phyloP scores from a whole-genome alignment of 495 filamentous ascomycete genomes.

The Aspergillus bertholletiae region DNA sequence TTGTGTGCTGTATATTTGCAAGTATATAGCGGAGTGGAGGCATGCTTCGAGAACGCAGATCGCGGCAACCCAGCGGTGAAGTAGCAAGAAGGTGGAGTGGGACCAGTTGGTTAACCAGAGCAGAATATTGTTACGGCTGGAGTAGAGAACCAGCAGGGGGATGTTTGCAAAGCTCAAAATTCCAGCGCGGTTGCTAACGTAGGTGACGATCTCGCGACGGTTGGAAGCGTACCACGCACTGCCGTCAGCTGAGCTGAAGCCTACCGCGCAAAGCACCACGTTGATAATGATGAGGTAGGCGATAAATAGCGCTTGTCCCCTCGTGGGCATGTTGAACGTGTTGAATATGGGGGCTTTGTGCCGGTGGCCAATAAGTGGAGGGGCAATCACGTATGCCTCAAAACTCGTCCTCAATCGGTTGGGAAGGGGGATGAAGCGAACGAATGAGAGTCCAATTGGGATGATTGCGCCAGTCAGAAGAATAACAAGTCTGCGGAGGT shows the following conservation, averaged over 20 bases:
- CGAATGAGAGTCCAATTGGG: background rate
- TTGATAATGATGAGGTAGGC: background rate
- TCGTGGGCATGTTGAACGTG: conserved; percentile 1
- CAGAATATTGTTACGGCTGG: conserved; percentile 2
- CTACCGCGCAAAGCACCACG: background rate
- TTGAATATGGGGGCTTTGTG: background rate
- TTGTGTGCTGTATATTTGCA: background rate
- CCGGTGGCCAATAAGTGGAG: conserved; percentile 1
- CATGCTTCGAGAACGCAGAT: conserved; percentile 1
- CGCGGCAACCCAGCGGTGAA: conserved; percentile 1
- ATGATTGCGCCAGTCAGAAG: background rate
- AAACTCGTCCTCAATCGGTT: background rate
- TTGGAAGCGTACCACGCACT: background rate
- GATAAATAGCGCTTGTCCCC: background rate
- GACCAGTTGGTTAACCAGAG: conserved; percentile 3
- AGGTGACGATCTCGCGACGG: background rate
- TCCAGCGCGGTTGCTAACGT: background rate
- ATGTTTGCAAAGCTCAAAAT: conserved; percentile 2
- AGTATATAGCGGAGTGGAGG: background rate
- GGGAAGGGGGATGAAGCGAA: background rate
- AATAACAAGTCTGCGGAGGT: background rate
- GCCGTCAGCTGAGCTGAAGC: background rate
- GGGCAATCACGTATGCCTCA: background rate
- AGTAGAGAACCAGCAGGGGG: conserved; percentile 1
- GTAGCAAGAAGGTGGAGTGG: background rate